phyloP scores from a whole-genome alignment of 306 rosid species.

The Acacia melanoxylon region DNA sequence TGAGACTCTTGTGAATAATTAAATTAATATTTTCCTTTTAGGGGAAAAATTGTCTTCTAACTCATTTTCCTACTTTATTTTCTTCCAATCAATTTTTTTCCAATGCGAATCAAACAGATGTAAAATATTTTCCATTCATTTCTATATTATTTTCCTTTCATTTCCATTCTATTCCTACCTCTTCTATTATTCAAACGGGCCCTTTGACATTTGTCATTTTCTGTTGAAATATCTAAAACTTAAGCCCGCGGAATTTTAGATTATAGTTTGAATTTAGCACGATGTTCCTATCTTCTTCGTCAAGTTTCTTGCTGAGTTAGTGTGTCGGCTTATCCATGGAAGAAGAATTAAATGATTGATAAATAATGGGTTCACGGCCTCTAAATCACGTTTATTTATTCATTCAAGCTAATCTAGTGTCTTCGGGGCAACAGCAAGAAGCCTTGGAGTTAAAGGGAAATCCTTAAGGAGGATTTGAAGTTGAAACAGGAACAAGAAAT shows the following conservation, averaged over 20 bases:
- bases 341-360: constrained; percentile 8
- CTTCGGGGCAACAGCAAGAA: not conserved
- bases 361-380: constrained; percentile 15
- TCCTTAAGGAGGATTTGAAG: constrained; percentile 5
- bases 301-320: constrained; percentile 6
- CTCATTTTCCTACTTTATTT: no score
- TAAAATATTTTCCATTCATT: no score
- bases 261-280: not conserved
- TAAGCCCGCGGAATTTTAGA: not conserved
- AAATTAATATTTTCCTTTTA: no score
- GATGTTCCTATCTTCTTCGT: constrained; percentile 10
- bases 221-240: not conserved
- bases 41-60: no score
- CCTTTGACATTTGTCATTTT: not conserved
- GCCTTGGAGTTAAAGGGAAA: not conserved
- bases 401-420: not conserved
- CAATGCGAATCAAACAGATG: no score
- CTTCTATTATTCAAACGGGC: no score
- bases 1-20: no score
- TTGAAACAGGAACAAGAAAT: constrained; percentile 34
- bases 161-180: no score
- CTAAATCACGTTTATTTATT: not conserved
- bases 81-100: no score
- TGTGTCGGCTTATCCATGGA: constrained; percentile 22
- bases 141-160: no score